These are phyloP conservation scores for Fusarium compactum DNA, from an alignment of 2,329 filamentous ascomycete genomes.

Conservation along the genomic window DNA sequence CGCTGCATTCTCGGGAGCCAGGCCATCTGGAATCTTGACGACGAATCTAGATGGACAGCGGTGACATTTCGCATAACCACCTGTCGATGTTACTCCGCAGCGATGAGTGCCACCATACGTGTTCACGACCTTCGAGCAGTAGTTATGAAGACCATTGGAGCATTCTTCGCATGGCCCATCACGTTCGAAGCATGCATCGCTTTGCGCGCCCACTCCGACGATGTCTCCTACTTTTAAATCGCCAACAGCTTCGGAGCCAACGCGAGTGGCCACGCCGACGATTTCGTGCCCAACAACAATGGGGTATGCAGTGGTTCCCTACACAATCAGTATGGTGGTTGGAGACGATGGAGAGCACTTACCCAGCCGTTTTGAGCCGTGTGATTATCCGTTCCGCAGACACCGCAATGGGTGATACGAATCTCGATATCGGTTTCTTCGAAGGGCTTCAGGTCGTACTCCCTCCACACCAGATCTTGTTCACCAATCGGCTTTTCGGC, in stretches of 20 bases:
- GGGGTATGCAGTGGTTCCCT: conserved; percentile 48
- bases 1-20: conserved; percentile 71
- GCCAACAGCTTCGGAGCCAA: conserved; percentile 61
- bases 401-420: conserved; percentile 72
- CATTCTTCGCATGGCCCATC: conserved; percentile 54
- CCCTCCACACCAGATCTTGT: conserved; percentile 65
- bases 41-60: conserved; percentile 52
- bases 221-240: conserved; percentile 71
- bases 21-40: conserved; percentile 78
- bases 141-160: conserved; percentile 75
- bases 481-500: conserved; percentile 48
- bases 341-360: accelerated
- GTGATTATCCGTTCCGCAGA: conserved; percentile 74
- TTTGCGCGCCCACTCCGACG: conserved; percentile 77
- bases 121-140: conserved; percentile 61
- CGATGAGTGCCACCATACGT: conserved; percentile 65
- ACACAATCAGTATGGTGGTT: accelerated
- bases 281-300: conserved; percentile 76
- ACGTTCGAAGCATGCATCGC: conserved; percentile 70
- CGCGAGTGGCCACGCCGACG: conserved; percentile 66
- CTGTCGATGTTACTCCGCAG: conserved; percentile 57
- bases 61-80: conserved; percentile 63
- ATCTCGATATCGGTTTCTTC: conserved; percentile 75
- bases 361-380: conserved; percentile 67
- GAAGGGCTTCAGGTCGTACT: conserved; percentile 74